Evolutionary conservation across 2,329 filamentous ascomycete genomes (phyloP).

Genomic region (Parastagonospora nodorum): DNA sequence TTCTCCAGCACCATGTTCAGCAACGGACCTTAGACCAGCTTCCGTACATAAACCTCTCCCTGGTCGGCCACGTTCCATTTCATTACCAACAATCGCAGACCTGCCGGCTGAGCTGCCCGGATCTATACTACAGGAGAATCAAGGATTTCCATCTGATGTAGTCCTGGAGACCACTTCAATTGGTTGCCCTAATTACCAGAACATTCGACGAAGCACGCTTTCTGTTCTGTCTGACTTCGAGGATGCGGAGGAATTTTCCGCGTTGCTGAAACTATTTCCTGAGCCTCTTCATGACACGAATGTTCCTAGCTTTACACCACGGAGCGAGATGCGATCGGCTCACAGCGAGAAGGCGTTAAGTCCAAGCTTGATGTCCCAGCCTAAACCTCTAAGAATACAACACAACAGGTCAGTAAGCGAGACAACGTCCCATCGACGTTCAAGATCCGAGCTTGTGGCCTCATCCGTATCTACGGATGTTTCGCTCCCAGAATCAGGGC

Average conservation of each 20-base stretch:
- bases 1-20: constrained; percentile 44
- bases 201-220: constrained; percentile 14
- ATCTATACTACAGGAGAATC: constrained; percentile 39
- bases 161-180: constrained; percentile 20
- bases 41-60: constrained; percentile 43
- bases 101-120: constrained; percentile 37
- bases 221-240: constrained; percentile 6
- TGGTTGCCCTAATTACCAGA: constrained; percentile 14
- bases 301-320: constrained; percentile 16
- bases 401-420: constrained; percentile 33
- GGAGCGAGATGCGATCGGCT: constrained; percentile 33
- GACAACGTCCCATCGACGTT: constrained; percentile 21
- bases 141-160: constrained; percentile 31
- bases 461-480: constrained; percentile 8
- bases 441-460: constrained; percentile 21
- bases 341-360: constrained; percentile 29
- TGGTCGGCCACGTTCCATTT: constrained; percentile 47
- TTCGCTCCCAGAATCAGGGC: constrained; percentile 2
- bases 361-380: constrained; percentile 17
- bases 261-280: constrained; percentile 14
- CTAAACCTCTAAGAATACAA: constrained; percentile 26
- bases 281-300: constrained; percentile 21
- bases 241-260: constrained; percentile 9
- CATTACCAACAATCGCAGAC: constrained; percentile 47
- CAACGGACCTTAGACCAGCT: constrained; percentile 32